A percentile compares a stretch with the other conserved stretches of the same genome.
These are phyloP conservation scores for Euphorbia lathyris DNA, from an alignment of 345 rosid genomes.

Conservation along the genomic window DNA sequence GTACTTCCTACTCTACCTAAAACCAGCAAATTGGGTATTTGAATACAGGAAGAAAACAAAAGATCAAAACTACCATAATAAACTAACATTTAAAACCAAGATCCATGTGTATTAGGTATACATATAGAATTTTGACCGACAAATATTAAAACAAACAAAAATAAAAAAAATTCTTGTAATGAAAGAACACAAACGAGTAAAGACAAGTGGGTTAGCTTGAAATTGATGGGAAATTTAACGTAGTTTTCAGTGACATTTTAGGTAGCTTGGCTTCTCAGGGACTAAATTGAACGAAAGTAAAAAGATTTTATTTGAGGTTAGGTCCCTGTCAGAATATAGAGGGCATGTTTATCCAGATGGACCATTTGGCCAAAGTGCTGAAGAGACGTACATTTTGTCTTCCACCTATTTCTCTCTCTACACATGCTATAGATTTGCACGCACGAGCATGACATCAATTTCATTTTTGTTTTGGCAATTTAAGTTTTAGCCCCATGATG, in stretches of 20 bases:
- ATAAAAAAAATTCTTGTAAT: slow-evolving; percentile 10
- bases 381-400: background rate
- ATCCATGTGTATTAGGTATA: slow-evolving; percentile 36
- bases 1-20: slow-evolving; percentile 19
- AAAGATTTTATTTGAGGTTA: too few relatives aligned
- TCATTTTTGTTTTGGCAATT: background rate
- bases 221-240: slow-evolving; percentile 16
- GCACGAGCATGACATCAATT: slow-evolving; percentile 2
- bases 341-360: slow-evolving; percentile 26
- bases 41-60: slow-evolving; percentile 47
- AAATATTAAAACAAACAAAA: background rate
- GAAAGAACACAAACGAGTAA: slow-evolving; percentile 28
- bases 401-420: background rate
- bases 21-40: slow-evolving; percentile 50
- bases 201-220: slow-evolving; percentile 37
- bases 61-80: slow-evolving; percentile 27
- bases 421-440: slow-evolving; percentile 3
- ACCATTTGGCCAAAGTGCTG: slow-evolving; percentile 25
- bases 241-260: slow-evolving; percentile 22
- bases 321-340: slow-evolving; percentile 20
- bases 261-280: slow-evolving; percentile 32
- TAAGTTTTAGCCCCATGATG: too few relatives aligned
- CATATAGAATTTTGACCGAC: too few relatives aligned
- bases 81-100: slow-evolving; percentile 14
- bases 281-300: slow-evolving; percentile 13